Evolutionary conservation across 2,329 filamentous ascomycete genomes (phyloP), one percentile per base, ranked within the genome.

Genomic region (Epichloe aotearoae): DNA sequence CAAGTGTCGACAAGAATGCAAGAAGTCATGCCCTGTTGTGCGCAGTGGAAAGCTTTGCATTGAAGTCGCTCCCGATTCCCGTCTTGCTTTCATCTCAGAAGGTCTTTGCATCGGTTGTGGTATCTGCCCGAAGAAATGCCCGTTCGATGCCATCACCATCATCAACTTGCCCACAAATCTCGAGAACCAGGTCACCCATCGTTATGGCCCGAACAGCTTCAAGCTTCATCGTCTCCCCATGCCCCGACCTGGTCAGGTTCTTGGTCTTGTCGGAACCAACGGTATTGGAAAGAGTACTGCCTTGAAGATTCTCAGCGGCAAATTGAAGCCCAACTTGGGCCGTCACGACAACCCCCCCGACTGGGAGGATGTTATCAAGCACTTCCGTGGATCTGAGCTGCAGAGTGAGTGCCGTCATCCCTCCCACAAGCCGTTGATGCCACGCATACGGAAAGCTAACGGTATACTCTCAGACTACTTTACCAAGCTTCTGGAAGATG

Each of bases 271-370:
- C 43, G 94, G 93, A 69, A 97, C 93, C 62, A 98, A 98, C 82
- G 93, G 94, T 88, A 98, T 97, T 63, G 93, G 93, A 71, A 98
- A 98, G 82, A 96, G 89, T 74, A 98, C 93, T n/a, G 94, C 93
- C 8, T 75, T 98, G 69, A 98, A 98, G 77, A 96, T 98, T 68
- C 82, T 98, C 62, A 95, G 88, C 64, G 93, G 93, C 66, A 98
- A 97, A 74, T 78, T 98, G 63, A 98, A 98, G 81, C 93, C 93
- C 53, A 98, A 98, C 69, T 70, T 98, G 71, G 93, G 94, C 58
- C 80, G 86, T 65, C 95, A 86, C 67, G 90, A 97, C 59, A 94
- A 97, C 70, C 91, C 93, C 23, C 94, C 93, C 14, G 93, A 98
- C 69, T 98, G 94, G 93, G 90, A 97, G 73, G 93, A 97, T 71